These are phyloP conservation scores for Penicillium sp. DNA, from an alignment of 2,329 filamentous ascomycete species.

Conservation along the genomic window DNA sequence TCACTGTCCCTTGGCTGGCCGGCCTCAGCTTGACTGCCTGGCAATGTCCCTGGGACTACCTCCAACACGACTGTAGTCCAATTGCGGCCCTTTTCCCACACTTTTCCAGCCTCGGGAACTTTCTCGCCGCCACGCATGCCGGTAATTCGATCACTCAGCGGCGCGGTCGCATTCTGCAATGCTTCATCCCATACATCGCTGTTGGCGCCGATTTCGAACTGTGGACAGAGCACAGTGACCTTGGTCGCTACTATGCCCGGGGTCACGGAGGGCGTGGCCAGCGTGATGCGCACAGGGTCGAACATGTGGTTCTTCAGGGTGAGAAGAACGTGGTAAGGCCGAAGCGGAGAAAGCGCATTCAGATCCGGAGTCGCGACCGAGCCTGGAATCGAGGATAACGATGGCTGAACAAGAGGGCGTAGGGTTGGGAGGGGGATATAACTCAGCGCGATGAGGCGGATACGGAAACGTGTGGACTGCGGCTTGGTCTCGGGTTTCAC, in stretches of 20 bases:
- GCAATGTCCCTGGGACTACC: constrained; percentile 65
- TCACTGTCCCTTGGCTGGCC: constrained; percentile 36
- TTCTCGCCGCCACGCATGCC: constrained; percentile 47
- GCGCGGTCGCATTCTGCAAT: constrained; percentile 56
- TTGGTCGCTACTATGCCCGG: constrained; percentile 74
- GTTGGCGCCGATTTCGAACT: constrained; percentile 92
- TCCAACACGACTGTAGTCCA: constrained; percentile 95
- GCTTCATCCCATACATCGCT: constrained; percentile 95
- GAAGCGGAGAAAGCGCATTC: constrained; percentile 50
- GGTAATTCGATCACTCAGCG: constrained; percentile 42
- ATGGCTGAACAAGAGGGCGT: constrained; percentile 57
- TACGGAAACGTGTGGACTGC: constrained; percentile 84
- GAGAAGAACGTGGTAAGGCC: constrained; percentile 75
- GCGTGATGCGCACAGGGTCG: constrained; percentile 80
- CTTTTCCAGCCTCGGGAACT: constrained; percentile 82
- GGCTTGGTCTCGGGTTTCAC: constrained; percentile 92
- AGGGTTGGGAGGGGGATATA: constrained; percentile 81
- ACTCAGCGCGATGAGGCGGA: constrained; percentile 82
- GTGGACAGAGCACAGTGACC: constrained; percentile 89
- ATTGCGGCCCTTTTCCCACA: constrained; percentile 93
- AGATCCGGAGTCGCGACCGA: constrained; percentile 42
- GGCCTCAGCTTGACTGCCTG: constrained; percentile 31
- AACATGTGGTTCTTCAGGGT: constrained; percentile 95
- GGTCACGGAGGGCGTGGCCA: constrained; percentile 79
- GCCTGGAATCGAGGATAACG: constrained; percentile 26